Conservation (phyloP, 23 red algal genomes). For the Chondrus crispus region DNA sequence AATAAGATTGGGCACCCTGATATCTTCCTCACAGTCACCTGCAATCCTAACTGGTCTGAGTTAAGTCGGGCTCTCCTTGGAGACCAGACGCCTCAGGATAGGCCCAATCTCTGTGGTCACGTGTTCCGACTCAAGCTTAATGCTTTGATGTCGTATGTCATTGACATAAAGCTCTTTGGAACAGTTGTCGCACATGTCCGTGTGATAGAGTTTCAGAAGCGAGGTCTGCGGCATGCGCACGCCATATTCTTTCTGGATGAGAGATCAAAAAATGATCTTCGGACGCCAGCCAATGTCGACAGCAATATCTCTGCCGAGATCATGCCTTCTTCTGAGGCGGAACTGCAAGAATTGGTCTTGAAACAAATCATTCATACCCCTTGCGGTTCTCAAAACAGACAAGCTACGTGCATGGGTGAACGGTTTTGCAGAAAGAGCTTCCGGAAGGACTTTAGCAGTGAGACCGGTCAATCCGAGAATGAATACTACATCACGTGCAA, state of each 20-base stretch:
- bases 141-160: neutral
- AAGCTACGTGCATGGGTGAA: neutral
- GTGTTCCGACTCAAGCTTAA: neutral
- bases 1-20: neutral
- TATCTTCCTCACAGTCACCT: neutral
- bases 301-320: neutral
- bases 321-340: neutral
- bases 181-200: neutral
- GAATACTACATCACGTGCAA: neutral
- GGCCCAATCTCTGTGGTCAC: neutral
- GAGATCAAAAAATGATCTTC: neutral
- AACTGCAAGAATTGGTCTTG: neutral
- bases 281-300: neutral
- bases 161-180: neutral
- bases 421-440: neutral
- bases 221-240: neutral
- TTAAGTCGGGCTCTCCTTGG: neutral
- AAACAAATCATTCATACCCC: neutral
- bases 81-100: neutral
- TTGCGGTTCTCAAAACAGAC: neutral
- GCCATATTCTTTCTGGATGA: neutral
- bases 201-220: neutral
- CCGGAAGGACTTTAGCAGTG: neutral
- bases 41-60: neutral
- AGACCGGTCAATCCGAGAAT: neutral